A percentile compares a stretch with the other conserved stretches of the same genome.
Evolutionary conservation across 2,329 filamentous ascomycete genomes (phyloP).

Genomic region (Nannizziopsis arthrosporioides): DNA sequence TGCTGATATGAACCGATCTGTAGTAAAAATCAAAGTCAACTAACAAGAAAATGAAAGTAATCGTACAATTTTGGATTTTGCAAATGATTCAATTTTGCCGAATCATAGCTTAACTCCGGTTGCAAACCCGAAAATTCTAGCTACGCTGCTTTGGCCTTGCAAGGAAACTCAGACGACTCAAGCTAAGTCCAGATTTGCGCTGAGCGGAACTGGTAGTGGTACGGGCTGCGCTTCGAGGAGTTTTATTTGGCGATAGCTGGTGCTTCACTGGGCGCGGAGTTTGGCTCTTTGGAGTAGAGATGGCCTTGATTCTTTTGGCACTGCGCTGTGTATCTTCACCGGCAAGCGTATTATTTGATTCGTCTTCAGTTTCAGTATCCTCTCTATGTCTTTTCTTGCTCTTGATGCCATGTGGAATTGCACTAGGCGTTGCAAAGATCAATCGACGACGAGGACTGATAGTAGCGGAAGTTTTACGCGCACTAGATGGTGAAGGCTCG

Average conservation of each 20-base stretch:
- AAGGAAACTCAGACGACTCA: slow-evolving; percentile 39
- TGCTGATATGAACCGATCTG: too few species aligned
- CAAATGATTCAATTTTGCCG: too few species aligned
- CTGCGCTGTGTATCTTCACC: slow-evolving; percentile 22
- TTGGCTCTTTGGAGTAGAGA: slow-evolving; percentile 11
- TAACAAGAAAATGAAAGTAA: too few species aligned
- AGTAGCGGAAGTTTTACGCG: slow-evolving; percentile 33
- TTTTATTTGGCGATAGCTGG: slow-evolving; percentile 14
- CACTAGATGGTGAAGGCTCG: slow-evolving; percentile 25
- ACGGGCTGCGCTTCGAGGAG: slow-evolving; percentile 23
- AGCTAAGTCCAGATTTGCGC: slow-evolving; percentile 28
- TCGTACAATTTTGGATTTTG: too few species aligned
- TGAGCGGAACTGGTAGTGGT: slow-evolving; percentile 19
- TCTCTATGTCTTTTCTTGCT: slow-evolving; percentile 32
- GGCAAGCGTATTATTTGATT: slow-evolving; percentile 25
- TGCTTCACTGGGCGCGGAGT: slow-evolving; percentile 28
- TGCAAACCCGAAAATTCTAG: slow-evolving; percentile 12
- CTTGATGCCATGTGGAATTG: slow-evolving; percentile 31
- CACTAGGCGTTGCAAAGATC: slow-evolving; percentile 23
- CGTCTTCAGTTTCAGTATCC: slow-evolving; percentile 24
- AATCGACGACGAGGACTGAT: slow-evolving; percentile 13
- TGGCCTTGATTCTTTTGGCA: slow-evolving; percentile 27
- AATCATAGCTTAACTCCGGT: too few species aligned
- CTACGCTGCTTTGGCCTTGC: slow-evolving; percentile 35
- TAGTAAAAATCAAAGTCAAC: too few species aligned